Evolutionary conservation across 306 rosid species (phyloP).

Genomic region (Acacia crassicarpa): DNA sequence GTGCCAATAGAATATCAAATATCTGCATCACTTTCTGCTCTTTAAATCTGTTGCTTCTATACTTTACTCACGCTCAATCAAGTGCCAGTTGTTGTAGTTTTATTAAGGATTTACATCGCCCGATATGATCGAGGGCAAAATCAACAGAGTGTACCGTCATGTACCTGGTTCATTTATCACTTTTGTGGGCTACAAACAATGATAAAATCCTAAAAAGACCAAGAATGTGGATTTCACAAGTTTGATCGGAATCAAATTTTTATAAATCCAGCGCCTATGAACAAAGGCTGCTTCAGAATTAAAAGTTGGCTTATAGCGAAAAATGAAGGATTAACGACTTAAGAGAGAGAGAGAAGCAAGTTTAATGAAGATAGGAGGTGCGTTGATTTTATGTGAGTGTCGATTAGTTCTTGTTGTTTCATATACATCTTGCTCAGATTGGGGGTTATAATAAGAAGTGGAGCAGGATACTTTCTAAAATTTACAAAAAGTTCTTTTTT

Average conservation of each 20-base stretch:
- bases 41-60: constrained; percentile 22
- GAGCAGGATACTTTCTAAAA: neutral
- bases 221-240: neutral
- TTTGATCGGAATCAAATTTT: neutral
- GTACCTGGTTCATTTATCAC: neutral
- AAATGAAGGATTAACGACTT: neutral
- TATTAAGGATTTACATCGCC: neutral
- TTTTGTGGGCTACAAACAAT: neutral
- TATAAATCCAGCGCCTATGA: neutral
- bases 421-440: neutral
- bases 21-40: constrained; percentile 25
- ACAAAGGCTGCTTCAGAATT: neutral
- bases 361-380: neutral
- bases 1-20: constrained; percentile 20
- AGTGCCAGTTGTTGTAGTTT: neutral
- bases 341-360: neutral
- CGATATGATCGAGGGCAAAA: neutral
- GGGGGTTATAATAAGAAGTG: too few species aligned
- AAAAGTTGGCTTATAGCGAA: neutral
- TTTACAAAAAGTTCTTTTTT: neutral
- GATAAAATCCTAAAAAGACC: neutral
- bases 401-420: neutral
- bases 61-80: constrained; percentile 20
- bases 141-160: neutral
- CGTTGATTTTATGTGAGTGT: neutral